A percentile compares a stretch with the other conserved stretches of the same genome.
These are phyloP conservation scores for Ogataea methanolica DNA, from an alignment of 805 yeast genomes.

Conservation along the genomic window DNA sequence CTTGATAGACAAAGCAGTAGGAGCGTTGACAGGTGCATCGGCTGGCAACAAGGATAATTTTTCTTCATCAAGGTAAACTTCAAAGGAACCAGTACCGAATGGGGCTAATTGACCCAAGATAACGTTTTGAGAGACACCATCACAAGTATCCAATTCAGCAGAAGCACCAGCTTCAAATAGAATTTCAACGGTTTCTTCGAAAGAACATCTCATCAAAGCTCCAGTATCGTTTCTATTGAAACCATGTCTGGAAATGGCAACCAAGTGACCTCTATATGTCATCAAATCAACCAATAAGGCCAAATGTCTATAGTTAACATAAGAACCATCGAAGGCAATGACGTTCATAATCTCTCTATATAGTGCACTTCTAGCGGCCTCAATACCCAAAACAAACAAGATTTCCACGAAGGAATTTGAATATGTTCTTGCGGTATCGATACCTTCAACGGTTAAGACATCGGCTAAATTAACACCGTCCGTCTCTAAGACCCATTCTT, in stretches of 20 bases:
- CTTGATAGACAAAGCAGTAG: constrained; percentile 36
- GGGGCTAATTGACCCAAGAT: constrained; percentile 98
- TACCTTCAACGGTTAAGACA: constrained; percentile 93
- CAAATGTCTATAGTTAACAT: constrained; percentile 97
- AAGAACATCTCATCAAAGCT: constrained; percentile 98
- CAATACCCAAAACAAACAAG: constrained; percentile 93
- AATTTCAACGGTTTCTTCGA: constrained; percentile 98
- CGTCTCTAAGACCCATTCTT: constrained; percentile 98
- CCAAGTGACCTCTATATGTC: constrained; percentile 97
- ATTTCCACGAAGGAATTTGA: constrained; percentile 97
- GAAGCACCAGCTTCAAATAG: constrained; percentile 96
- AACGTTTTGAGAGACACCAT: constrained; percentile 97
- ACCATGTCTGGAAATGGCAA: constrained; percentile 99
- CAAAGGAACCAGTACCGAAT: constrained; percentile 97
- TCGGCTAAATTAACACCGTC: constrained; percentile 97
- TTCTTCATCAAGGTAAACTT: constrained; percentile 89
- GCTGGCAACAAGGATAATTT: constrained; percentile 64
- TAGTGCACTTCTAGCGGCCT: constrained; percentile 93
- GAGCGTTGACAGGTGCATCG: constrained; percentile 35
- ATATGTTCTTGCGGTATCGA: constrained; percentile 84
- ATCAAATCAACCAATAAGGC: constrained; percentile 95
- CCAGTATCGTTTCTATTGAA: constrained; percentile 98
- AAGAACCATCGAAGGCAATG: constrained; percentile 99
- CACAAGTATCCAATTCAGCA: constrained; percentile 96
- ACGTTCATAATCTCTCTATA: constrained; percentile 94